A percentile compares a stretch with the other conserved stretches of the same genome.
Conservation (phyloP, 805 yeast genomes). For the Spathaspora hagerdaliae region DNA sequence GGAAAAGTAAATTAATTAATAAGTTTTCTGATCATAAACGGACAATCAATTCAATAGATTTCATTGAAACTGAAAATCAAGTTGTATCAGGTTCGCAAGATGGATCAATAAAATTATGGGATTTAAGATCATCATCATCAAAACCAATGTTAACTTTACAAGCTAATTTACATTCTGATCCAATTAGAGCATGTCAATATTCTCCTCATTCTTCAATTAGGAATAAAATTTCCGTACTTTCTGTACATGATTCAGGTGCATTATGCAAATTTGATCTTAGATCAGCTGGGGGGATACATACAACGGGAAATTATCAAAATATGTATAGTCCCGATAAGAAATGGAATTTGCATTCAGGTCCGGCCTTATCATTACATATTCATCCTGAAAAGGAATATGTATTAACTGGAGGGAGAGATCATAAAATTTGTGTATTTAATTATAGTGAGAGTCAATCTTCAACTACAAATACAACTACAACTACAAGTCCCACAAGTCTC, state of each 20-base stretch:
- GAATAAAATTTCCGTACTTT: conserved; percentile 49
- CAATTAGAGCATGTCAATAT: conserved; percentile 55
- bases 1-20: conserved; percentile 25
- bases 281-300: conserved; percentile 7
- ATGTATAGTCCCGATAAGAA: conserved; percentile 60
- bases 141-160: conserved; percentile 48
- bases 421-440: conserved; percentile 74
- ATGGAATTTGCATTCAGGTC: conserved; percentile 86
- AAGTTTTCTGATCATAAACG: conserved; percentile 38
- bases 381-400: conserved; percentile 80
- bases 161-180: conserved; percentile 62
- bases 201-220: conserved; percentile 47
- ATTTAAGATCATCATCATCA: conserved; percentile 45
- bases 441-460: conserved; percentile 21
- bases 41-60: conserved; percentile 40
- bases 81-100: conserved; percentile 67
- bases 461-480: conserved; percentile 6
- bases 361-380: conserved; percentile 85
- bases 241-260: conserved; percentile 86
- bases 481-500: background rate
- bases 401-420: conserved; percentile 91
- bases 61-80: conserved; percentile 17
- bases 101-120: conserved; percentile 77
- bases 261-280: conserved; percentile 87
- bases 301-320: conserved; percentile 9